Evolutionary conservation across 176 grass and related monocot genomes (phyloP).

Genomic region (Triticum turgidum): DNA sequence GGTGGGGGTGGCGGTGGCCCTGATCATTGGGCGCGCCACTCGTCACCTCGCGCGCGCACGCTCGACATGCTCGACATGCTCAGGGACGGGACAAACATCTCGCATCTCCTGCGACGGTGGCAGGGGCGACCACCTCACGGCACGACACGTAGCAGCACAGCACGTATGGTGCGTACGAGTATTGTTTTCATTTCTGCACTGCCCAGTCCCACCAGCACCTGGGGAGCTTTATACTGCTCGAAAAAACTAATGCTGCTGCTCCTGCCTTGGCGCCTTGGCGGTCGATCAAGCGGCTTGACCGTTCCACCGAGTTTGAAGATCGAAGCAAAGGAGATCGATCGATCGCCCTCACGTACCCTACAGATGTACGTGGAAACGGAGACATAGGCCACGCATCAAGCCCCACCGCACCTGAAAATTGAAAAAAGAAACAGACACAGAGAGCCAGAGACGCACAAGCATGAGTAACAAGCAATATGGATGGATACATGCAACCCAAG

Average conservation of each 20-base stretch:
- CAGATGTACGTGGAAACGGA: constrained; percentile 16
- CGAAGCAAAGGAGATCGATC: neutral
- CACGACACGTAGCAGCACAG: neutral
- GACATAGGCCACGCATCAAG: constrained; percentile 7
- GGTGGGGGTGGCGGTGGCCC: neutral
- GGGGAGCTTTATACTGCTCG: neutral
- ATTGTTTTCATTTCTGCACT: neutral
- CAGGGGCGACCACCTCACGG: neutral
- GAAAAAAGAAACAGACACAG: neutral
- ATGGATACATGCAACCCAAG: neutral
- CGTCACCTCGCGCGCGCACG: neutral
- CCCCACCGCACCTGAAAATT: constrained; percentile 38
- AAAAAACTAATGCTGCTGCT: neutral
- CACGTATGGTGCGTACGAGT: neutral
- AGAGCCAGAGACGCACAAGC: neutral
- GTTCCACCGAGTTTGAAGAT: constrained; percentile 16
- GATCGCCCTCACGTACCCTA: neutral
- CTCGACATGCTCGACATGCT: neutral
- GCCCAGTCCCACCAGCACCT: neutral
- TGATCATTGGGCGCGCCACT: constrained; percentile 21
- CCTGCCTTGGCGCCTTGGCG: neutral
- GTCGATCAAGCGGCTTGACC: constrained; percentile 35
- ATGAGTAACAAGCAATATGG: constrained; percentile 1
- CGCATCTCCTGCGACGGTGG: neutral
- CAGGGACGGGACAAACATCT: constrained; percentile 16